Evolutionary conservation across 148 eudicot genomes (phyloP).

Genomic region (Polygonum aviculare): DNA sequence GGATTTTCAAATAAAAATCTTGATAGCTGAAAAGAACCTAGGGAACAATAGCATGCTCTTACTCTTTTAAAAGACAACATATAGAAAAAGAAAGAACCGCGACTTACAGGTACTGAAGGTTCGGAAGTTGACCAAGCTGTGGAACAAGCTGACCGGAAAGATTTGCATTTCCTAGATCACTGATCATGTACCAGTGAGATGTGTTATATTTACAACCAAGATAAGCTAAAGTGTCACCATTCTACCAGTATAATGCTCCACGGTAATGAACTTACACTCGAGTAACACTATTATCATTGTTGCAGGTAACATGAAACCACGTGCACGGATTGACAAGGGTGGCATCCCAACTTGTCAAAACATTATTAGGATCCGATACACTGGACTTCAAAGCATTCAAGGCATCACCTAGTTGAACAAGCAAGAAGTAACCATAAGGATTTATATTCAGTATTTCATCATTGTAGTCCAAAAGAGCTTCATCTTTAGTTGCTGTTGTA

Average conservation of each 20-base stretch:
- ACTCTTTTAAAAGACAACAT: too few species aligned
- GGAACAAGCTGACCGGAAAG: constrained; percentile 7
- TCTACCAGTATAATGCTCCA: neutral
- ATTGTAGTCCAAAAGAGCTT: neutral
- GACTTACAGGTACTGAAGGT: constrained; percentile 8
- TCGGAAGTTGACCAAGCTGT: constrained; percentile 6
- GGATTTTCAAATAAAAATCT: neutral
- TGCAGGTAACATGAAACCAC: constrained; percentile 85
- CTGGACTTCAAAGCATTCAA: constrained; percentile 12
- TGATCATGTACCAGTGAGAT: neutral
- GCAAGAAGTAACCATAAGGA: neutral
- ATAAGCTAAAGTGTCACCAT: neutral
- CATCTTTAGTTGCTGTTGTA: neutral
- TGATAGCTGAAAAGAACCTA: neutral
- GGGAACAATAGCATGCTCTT: too few species aligned
- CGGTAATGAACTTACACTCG: constrained; percentile 8
- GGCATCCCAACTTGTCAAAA: constrained; percentile 72
- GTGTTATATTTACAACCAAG: neutral
- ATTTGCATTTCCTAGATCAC: constrained; percentile 60
- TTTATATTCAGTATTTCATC: too few species aligned
- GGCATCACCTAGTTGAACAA: constrained; percentile 9
- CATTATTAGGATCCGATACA: constrained; percentile 37
- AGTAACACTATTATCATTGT: constrained; percentile 22
- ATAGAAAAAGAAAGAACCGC: neutral
- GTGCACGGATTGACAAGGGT: constrained; percentile 76